phyloP scores from a whole-genome alignment of 2,329 filamentous ascomycete genomes.

The Nigrograna mackinnonii region DNA sequence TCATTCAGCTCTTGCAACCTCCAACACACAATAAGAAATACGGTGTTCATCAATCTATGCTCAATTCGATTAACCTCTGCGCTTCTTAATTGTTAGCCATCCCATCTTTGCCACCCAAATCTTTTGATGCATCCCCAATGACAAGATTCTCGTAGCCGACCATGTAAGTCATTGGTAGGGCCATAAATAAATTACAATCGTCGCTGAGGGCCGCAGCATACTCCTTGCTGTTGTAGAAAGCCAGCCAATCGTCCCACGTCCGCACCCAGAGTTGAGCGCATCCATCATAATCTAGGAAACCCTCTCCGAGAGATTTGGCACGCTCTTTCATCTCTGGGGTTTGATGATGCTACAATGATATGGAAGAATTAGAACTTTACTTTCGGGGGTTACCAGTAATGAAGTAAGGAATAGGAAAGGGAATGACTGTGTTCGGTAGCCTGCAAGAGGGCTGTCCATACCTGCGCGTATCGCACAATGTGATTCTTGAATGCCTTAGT shows the following conservation, averaged over 20 bases:
- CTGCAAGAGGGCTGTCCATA: not conserved
- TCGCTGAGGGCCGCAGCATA: conserved; percentile 2
- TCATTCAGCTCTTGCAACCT: too few species aligned
- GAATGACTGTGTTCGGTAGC: too few species aligned
- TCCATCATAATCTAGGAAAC: conserved; percentile 1
- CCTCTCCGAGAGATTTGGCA: conserved; percentile 1
- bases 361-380: not conserved
- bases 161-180: conserved; percentile 5
- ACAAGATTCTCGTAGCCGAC: conserved; percentile 4
- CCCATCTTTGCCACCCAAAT: conserved; percentile 2
- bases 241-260: conserved; percentile 4
- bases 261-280: conserved; percentile 3
- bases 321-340: conserved; percentile 4
- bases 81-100: too few species aligned
- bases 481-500: conserved; percentile 2
- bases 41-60: too few species aligned
- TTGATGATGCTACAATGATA: conserved; percentile 1
- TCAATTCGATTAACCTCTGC: too few species aligned
- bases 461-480: conserved; percentile 4
- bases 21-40: too few species aligned
- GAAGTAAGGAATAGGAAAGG: too few species aligned
- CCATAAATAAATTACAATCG: conserved; percentile 4
- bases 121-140: not conserved
- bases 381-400: too few species aligned
- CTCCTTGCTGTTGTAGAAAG: conserved; percentile 2